Conservation (phyloP, 2,329 filamentous ascomycete genomes). For the Graphilbum sp. region DNA sequence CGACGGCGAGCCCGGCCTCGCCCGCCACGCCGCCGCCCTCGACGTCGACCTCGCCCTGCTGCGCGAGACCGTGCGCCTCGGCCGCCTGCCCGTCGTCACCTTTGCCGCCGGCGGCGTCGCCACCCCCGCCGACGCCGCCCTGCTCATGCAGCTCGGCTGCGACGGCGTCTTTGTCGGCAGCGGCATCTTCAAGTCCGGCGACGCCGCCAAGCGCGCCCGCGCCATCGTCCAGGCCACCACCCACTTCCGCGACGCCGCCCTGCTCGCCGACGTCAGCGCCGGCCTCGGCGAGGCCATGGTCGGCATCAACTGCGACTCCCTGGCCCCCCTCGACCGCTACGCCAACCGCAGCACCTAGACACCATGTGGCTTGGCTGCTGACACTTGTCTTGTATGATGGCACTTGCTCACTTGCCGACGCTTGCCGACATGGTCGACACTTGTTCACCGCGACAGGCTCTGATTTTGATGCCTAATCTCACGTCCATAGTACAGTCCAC, state of each 20-base stretch:
- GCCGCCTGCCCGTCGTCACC: constrained; percentile 86
- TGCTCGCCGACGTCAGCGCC: constrained; percentile 73
- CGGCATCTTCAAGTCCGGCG: constrained; percentile 93
- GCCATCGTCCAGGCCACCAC: constrained; percentile 92
- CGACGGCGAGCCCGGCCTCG: constrained; percentile 34
- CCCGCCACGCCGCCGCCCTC: constrained; percentile 66
- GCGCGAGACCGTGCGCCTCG: constrained; percentile 72
- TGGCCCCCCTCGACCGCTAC: neutral
- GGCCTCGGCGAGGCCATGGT: constrained; percentile 97
- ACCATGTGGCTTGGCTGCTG: neutral
- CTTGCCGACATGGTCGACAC: too few relatives aligned
- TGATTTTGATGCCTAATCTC: too few relatives aligned
- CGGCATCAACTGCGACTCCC: constrained; percentile 44
- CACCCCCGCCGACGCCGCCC: constrained; percentile 89
- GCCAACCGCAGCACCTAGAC: constrained; percentile 1
- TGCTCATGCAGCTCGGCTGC: constrained; percentile 97
- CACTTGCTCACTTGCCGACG: too few relatives aligned
- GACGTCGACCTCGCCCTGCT: constrained; percentile 64
- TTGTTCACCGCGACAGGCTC: too few relatives aligned
- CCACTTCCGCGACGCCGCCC: constrained; percentile 71
- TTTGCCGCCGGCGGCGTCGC: constrained; percentile 98
- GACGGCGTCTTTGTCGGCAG: constrained; percentile 95
- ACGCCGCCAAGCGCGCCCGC: constrained; percentile 76
- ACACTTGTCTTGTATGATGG: too few relatives aligned
- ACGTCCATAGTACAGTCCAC: too few relatives aligned